Evolutionary conservation across 495 filamentous ascomycete genomes (phyloP), one percentile per base, ranked within the genome.

Genomic region (Xylaria flabelliformis): DNA sequence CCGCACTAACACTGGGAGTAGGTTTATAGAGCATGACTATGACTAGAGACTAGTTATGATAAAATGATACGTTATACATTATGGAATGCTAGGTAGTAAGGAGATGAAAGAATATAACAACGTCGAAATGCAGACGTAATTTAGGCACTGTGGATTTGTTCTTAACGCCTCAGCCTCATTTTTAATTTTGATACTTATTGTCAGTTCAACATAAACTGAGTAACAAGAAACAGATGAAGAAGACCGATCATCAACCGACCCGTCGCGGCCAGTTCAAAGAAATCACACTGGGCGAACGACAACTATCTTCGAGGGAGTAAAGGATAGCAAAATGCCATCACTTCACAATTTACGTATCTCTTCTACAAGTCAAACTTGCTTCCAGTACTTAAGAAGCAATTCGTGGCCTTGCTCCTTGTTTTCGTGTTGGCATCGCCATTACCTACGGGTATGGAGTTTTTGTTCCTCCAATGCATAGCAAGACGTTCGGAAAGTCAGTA

Each of bases 381-480:
- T 46, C 39, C 8, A 6, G 50, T 81, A 29, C 87, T 89, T 67
- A 83, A 86, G 21, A 74, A 85, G 29, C 73, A 78, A 72, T 82
- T 84, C 26, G 83, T 82, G 56, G 81, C 80, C 13, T 76, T 88
- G 17, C 70, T 83, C 0, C 79, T 89, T 32, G 72, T 82, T 3
- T 82, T 83, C 6, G 90, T 89, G 66, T 70, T 88, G n/a, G 81
- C 88, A 46, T 86, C 87, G 55, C 74, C 76, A 68, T 81, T 84
- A 0, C 77, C 88, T 66, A 84, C 84, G 44, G 82, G 85, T 1
- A 85, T 84, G n/a, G 85, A 85, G 34, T 80, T 84, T 3, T 82
- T 82, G 72, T 85, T 89, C 66, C 76, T 91, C 19, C 88, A 90
- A 73, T 89, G 90, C 73, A 88, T 26, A 90, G 87, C 65, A 86